Conservation (phyloP, 495 filamentous ascomycete genomes). For the Ascobolus immersus region DNA sequence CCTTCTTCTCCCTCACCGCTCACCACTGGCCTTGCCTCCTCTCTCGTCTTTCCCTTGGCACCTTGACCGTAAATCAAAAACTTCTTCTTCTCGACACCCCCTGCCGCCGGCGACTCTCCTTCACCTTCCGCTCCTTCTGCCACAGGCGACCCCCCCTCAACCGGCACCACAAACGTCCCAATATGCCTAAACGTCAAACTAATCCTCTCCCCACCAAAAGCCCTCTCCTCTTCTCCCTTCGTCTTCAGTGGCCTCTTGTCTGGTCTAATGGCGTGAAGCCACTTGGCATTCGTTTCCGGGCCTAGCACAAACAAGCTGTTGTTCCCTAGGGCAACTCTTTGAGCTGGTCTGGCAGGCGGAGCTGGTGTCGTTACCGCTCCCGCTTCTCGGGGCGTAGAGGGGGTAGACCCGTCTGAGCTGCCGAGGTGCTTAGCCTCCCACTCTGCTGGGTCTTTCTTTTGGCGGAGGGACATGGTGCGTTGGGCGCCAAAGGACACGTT, state of each 20-base stretch:
- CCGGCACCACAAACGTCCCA: slow-evolving; percentile 48
- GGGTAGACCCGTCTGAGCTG: no score
- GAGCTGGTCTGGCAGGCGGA: slow-evolving; percentile 24
- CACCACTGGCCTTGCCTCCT: slow-evolving; percentile 32
- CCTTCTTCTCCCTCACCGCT: slow-evolving; percentile 42
- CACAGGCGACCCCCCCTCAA: no score
- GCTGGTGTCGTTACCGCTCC: slow-evolving; percentile 8
- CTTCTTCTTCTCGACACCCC: no score
- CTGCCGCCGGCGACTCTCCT: no score
- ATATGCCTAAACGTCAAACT: slow-evolving; percentile 83
- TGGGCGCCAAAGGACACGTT: slow-evolving; percentile 84
- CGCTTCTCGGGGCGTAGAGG: background rate
- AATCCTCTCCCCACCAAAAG: slow-evolving; percentile 53
- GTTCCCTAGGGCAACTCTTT: slow-evolving; percentile 57
- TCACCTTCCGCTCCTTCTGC: no score
- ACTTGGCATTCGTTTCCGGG: slow-evolving; percentile 51
- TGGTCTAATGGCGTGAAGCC: slow-evolving; percentile 70
- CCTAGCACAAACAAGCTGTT: slow-evolving; percentile 72
- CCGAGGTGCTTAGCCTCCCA: slow-evolving; percentile 10
- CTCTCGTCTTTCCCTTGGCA: slow-evolving; percentile 37
- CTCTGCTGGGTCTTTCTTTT: slow-evolving; percentile 33
- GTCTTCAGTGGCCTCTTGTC: slow-evolving; percentile 48
- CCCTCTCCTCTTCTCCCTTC: slow-evolving; percentile 42
- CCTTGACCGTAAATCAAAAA: slow-evolving; percentile 76
- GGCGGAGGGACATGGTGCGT: slow-evolving; percentile 70